Percentiles rank a stretch among this genome's conserved stretches.
phyloP scores from a whole-genome alignment of 2,329 filamentous ascomycete species.

The Aspergillus arachidicola region DNA sequence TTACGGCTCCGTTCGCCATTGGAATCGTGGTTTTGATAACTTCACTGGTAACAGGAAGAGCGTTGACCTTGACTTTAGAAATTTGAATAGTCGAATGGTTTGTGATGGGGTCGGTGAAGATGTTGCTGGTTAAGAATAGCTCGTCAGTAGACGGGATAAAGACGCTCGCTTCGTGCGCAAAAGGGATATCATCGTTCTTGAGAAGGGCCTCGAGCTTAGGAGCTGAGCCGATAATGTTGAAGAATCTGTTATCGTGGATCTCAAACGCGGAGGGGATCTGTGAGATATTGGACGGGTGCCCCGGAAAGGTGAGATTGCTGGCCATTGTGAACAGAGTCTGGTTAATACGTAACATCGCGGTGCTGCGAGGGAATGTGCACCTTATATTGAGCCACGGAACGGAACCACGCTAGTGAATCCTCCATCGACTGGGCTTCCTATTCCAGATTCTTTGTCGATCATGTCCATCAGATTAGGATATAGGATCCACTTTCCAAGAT shows the following conservation, averaged over 20 bases:
- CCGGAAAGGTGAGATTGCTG: not conserved
- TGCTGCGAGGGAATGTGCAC: not conserved
- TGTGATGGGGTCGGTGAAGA: slow-evolving; percentile 19
- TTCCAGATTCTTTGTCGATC: not conserved
- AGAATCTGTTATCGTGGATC: slow-evolving; percentile 25
- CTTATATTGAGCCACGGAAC: not conserved
- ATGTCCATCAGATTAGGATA: not conserved
- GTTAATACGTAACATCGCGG: not conserved
- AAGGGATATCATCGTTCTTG: slow-evolving; percentile 45
- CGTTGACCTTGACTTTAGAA: slow-evolving; percentile 19
- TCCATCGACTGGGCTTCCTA: not conserved
- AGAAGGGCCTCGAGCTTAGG: slow-evolving; percentile 43
- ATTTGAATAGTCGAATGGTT: slow-evolving; percentile 23
- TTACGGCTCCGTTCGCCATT: slow-evolving; percentile 56
- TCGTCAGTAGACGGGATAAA: slow-evolving; percentile 38
- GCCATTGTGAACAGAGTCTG: not conserved
- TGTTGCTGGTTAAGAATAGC: slow-evolving; percentile 46
- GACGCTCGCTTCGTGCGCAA: slow-evolving; percentile 54
- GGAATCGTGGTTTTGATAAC: slow-evolving; percentile 41
- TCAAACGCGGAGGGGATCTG: slow-evolving; percentile 8
- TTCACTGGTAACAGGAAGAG: slow-evolving; percentile 28
- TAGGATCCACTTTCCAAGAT: not conserved
- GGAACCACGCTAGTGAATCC: not conserved
- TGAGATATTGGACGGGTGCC: not conserved
- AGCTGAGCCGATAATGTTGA: slow-evolving; percentile 37